phyloP scores from a whole-genome alignment of 2,329 filamentous ascomycete genomes.

The Aspergillus felis region DNA sequence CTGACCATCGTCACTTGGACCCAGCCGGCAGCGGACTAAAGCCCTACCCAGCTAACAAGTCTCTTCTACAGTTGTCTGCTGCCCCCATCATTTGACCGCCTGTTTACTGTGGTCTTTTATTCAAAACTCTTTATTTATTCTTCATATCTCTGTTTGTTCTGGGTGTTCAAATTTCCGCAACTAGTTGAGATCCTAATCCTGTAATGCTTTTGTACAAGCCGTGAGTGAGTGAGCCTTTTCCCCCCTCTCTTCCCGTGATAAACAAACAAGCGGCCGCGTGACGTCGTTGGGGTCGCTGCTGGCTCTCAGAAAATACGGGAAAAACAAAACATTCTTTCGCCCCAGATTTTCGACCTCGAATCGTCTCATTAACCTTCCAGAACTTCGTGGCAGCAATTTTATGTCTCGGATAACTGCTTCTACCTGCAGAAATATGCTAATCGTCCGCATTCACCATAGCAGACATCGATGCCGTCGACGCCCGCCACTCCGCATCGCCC shows the following conservation, averaged over 20 bases:
- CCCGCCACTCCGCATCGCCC: conserved; percentile 36
- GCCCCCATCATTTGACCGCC: conserved; percentile 12
- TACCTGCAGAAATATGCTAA: conserved; percentile 9
- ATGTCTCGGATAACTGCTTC: conserved; percentile 10
- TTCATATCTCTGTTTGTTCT: background rate
- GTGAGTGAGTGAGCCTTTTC: conserved; percentile 1
- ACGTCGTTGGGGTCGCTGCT: conserved; percentile 10
- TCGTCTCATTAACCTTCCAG: background rate
- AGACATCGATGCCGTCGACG: conserved; percentile 39
- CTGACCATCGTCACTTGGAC: background rate
- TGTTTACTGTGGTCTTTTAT: conserved; percentile 4
- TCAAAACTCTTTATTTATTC: conserved; percentile 2
- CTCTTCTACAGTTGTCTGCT: background rate
- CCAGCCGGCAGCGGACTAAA: background rate
- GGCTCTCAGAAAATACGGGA: background rate
- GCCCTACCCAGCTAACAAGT: background rate
- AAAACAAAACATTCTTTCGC: background rate
- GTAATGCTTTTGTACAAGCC: background rate
- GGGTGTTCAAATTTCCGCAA: background rate
- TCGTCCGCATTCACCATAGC: conserved; percentile 4
- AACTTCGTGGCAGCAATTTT: background rate
- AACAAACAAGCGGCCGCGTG: conserved; percentile 12
- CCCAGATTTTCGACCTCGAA: background rate
- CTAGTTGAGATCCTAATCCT: background rate
- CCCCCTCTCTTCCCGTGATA: conserved; percentile 1